Conservation (phyloP, 2,329 filamentous ascomycete species). For the Ascosphaera aggregata region DNA sequence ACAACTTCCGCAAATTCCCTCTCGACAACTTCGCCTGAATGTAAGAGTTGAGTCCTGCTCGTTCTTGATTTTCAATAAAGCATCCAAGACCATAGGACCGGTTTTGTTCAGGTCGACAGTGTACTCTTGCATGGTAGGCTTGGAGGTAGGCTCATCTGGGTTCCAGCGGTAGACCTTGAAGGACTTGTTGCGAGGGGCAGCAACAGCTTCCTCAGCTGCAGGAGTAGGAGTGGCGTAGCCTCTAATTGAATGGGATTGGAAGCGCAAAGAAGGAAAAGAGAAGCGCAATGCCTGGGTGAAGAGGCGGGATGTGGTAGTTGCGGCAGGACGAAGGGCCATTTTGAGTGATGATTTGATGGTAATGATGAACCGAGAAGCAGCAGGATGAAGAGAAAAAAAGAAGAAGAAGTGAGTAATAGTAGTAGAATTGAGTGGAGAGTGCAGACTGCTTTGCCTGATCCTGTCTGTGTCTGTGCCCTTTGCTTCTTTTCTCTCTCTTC, state of each 20-base stretch:
- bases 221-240: neutral
- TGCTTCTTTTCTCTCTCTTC: too few relatives aligned
- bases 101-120: slow-evolving; percentile 96
- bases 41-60: slow-evolving; percentile 92
- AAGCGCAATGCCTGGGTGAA: slow-evolving; percentile 16
- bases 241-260: neutral
- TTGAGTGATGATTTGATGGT: too few relatives aligned
- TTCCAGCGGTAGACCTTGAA: slow-evolving; percentile 99
- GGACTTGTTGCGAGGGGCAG: slow-evolving; percentile 50
- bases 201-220: slow-evolving; percentile 30
- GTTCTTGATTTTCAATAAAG: slow-evolving; percentile 96
- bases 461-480: too few relatives aligned
- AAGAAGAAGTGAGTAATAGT: too few relatives aligned
- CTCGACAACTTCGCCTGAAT: slow-evolving; percentile 85
- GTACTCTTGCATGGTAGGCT: slow-evolving; percentile 91
- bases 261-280: neutral
- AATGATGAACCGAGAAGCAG: too few relatives aligned
- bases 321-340: slow-evolving; percentile 27
- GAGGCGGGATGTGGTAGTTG: slow-evolving; percentile 19
- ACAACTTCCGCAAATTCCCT: slow-evolving; percentile 96
- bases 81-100: slow-evolving; percentile 94
- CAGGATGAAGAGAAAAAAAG: too few relatives aligned
- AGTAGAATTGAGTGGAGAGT: too few relatives aligned
- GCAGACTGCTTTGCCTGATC: neutral
- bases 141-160: slow-evolving; percentile 72